Base-by-base conservation (phyloP, 208 protist genomes). In the Porcisia deanei region DNA sequence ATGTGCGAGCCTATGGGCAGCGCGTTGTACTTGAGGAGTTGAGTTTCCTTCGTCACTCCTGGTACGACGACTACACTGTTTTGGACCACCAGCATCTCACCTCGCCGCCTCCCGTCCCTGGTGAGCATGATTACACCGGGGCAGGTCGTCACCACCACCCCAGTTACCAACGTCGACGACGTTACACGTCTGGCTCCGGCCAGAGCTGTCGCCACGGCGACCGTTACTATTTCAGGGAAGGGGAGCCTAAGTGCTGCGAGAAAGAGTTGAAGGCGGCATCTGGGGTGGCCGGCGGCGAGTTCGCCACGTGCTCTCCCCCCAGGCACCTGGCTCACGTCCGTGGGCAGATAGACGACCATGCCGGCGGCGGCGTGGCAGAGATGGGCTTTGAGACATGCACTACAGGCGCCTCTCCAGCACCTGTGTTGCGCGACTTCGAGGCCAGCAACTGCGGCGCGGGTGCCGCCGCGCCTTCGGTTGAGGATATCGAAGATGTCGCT, bases 21-120 rank as follows among this genome's bases (percentile, higher is more conserved):
- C 87, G 86, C 45, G 82, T 92, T 6, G 73, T 91, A 12, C 57
- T 86, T n/a, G 88, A 94, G 60, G 87, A 91, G 74, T 84, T 92
- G 58, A 81, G 76, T 49, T 85, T 91, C 43, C 78, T 94, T 58
- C 74, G 81, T 45, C 81, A 89, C 71, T 80, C 80, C 39, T 85
- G 85, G 82, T 85, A 85, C 60, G 82, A 85, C 74, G 77, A 84
- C 71, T 77, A 77, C 64, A 70, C 39, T 34, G 61, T 25, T 22
- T 54, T 72, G 16, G 69, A 80, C 53, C 58, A 55, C 60, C 73
- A 45, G 45, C 58, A 47, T 41, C 71, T 22, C 57, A 1, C 71
- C 58, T 75, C 71, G 30, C 58, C n/a, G 30, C 65, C 71, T 9
- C 54, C 22, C 37, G 12, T 67, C 70, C 34, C 61, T 16, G 74